These are phyloP conservation scores for Phytophthora fragariaefolia DNA, from an alignment of 352 stramenopile genomes.

Conservation along the genomic window DNA sequence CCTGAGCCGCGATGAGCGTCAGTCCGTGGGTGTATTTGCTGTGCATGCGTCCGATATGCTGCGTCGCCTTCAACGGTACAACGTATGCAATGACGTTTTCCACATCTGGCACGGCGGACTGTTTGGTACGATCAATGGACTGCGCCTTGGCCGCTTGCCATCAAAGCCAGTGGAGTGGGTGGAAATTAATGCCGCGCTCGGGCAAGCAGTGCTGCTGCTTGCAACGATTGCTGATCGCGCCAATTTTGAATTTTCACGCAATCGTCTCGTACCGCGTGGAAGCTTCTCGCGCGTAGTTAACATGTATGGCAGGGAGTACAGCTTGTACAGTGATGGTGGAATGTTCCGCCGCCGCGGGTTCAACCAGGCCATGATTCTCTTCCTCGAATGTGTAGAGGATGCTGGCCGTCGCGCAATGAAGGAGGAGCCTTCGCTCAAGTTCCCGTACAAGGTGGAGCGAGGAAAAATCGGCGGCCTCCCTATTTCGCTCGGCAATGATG, in stretches of 20 bases:
- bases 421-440: constrained; percentile 88
- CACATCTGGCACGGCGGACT: constrained; percentile 92
- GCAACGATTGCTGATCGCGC: constrained; percentile 82
- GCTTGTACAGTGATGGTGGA: constrained; percentile 76
- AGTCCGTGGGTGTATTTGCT: constrained; percentile 77
- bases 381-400: constrained; percentile 91
- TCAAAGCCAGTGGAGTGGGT: constrained; percentile 88
- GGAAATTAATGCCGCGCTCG: constrained; percentile 91
- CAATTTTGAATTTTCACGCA: constrained; percentile 87
- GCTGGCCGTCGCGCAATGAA: constrained; percentile 85
- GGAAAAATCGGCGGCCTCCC: constrained; percentile 91
- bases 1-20: constrained; percentile 75
- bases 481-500: constrained; percentile 89
- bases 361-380: constrained; percentile 91
- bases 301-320: constrained; percentile 88
- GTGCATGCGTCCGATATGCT: constrained; percentile 86
- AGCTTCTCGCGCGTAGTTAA: constrained; percentile 89
- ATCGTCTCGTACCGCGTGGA: constrained; percentile 80
- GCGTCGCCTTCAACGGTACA: constrained; percentile 81
- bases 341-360: constrained; percentile 92
- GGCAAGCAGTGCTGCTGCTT: constrained; percentile 85
- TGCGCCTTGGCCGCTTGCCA: constrained; percentile 84
- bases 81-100: constrained; percentile 92
- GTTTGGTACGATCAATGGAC: constrained; percentile 90
- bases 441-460: constrained; percentile 92